A percentile compares a stretch with the other conserved stretches of the same genome.
Evolutionary conservation across 202 grass and related monocot species (phyloP).

Genomic region (Brachypodium distachyon): DNA sequence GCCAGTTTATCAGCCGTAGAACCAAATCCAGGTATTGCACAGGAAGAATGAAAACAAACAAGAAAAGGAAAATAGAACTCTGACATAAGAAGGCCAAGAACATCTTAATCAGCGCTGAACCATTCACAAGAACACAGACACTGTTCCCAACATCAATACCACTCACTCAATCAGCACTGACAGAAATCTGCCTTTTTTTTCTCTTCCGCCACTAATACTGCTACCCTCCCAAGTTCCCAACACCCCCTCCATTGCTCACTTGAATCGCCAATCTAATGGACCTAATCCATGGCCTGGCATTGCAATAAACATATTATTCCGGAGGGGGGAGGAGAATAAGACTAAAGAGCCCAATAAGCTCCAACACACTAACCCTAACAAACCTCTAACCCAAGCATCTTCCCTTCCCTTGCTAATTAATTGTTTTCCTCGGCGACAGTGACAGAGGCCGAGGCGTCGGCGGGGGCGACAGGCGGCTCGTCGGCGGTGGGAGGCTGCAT

Average conservation of each 20-base stretch:
- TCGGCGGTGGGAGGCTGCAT: slow-evolving; percentile 28
- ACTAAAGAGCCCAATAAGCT: not conserved
- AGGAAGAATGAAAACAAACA: not conserved
- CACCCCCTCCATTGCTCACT: not conserved
- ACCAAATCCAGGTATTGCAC: not conserved
- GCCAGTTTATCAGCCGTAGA: not conserved
- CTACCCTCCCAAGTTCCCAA: not conserved
- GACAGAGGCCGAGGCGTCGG: not conserved
- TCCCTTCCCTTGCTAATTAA: not conserved
- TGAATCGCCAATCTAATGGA: not conserved
- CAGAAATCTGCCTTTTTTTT: not conserved
- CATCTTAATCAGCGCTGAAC: not conserved
- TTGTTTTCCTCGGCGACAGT: not conserved
- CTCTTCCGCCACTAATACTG: not conserved
- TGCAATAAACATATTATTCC: not conserved
- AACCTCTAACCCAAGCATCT: slow-evolving; percentile 23
- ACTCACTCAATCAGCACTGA: not conserved
- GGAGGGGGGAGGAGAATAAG: not conserved
- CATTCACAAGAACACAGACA: slow-evolving; percentile 16
- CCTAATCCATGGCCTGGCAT: not conserved
- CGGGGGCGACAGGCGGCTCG: not conserved
- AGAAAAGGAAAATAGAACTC: not conserved
- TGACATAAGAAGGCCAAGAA: not conserved
- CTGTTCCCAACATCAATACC: not conserved
- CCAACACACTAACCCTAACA: slow-evolving; percentile 9